These are phyloP conservation scores for Taxillus chinensis DNA, from an alignment of 164 flowering plant species.

Conservation along the genomic window DNA sequence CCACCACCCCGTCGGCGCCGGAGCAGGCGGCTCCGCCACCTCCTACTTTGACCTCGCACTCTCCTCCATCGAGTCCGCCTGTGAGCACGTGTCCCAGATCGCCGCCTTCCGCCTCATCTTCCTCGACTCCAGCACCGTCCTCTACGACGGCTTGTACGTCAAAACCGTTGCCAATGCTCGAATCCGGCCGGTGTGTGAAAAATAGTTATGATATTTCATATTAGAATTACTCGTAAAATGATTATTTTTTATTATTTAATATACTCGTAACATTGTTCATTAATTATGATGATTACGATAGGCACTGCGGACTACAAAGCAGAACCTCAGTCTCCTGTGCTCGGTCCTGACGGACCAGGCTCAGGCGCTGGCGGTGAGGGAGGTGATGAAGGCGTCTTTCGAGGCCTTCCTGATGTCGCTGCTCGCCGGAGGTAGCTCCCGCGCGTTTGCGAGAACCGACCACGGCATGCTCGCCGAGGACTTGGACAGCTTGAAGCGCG, in stretches of 20 bases:
- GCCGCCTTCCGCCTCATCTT: slow-evolving; percentile 86
- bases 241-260: too few species aligned
- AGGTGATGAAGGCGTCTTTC: slow-evolving; percentile 77
- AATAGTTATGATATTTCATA: too few species aligned
- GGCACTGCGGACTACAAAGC: slow-evolving; percentile 67
- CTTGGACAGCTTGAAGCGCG: slow-evolving; percentile 51
- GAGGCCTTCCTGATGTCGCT: slow-evolving; percentile 82
- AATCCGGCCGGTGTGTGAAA: slow-evolving; percentile 29
- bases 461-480: slow-evolving; percentile 74
- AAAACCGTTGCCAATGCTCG: slow-evolving; percentile 58
- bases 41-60: slow-evolving; percentile 51
- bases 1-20: not conserved
- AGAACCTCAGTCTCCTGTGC: slow-evolving; percentile 60
- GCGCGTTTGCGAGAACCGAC: slow-evolving; percentile 47
- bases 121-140: slow-evolving; percentile 60
- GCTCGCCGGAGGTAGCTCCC: slow-evolving; percentile 71
- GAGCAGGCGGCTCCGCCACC: slow-evolving; percentile 10
- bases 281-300: too few species aligned
- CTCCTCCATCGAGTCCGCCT: slow-evolving; percentile 43
- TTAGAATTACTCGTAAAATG: too few species aligned
- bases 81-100: slow-evolving; percentile 65
- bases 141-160: slow-evolving; percentile 59
- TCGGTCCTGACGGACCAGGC: slow-evolving; percentile 60
- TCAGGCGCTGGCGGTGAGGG: slow-evolving; percentile 62
- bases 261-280: too few species aligned